Percentiles rank a stretch among this genome's conserved stretches.
These are phyloP conservation scores for Ogataea pini DNA, from an alignment of 805 yeast genomes.

Conservation along the genomic window DNA sequence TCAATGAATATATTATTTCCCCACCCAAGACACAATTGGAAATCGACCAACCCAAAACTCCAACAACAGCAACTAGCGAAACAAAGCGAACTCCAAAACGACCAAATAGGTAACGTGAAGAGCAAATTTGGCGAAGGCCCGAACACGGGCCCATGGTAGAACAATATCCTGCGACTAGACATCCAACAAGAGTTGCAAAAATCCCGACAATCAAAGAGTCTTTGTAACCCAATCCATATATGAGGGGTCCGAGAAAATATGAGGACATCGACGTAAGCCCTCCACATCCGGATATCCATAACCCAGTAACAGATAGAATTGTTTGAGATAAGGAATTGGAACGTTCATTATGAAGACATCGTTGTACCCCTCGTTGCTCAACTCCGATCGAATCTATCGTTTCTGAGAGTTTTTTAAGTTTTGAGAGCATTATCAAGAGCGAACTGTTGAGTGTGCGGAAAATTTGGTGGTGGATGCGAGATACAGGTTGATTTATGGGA, in stretches of 20 bases:
- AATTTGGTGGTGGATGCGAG: too few species aligned
- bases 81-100: constrained; percentile 82
- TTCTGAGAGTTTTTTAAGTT: constrained; percentile 26
- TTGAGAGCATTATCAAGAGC: constrained; percentile 8
- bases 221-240: constrained; percentile 67
- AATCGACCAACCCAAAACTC: constrained; percentile 91
- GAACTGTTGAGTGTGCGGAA: too few species aligned
- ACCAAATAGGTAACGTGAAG: constrained; percentile 78
- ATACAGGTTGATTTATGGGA: too few species aligned
- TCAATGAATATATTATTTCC: constrained; percentile 67
- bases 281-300: constrained; percentile 86
- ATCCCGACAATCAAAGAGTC: constrained; percentile 65
- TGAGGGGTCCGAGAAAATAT: constrained; percentile 70
- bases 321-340: constrained; percentile 18
- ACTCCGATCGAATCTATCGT: constrained; percentile 58
- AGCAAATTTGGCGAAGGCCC: constrained; percentile 87
- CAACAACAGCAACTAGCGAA: constrained; percentile 68
- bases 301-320: constrained; percentile 54
- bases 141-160: constrained; percentile 88
- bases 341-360: constrained; percentile 64
- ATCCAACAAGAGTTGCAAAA: constrained; percentile 65
- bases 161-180: constrained; percentile 78
- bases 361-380: constrained; percentile 78
- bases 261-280: constrained; percentile 90
- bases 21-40: constrained; percentile 91